These are phyloP conservation scores for Stenogyne calaminthoides DNA, from an alignment of 305 asterid genomes.

Conservation along the genomic window DNA sequence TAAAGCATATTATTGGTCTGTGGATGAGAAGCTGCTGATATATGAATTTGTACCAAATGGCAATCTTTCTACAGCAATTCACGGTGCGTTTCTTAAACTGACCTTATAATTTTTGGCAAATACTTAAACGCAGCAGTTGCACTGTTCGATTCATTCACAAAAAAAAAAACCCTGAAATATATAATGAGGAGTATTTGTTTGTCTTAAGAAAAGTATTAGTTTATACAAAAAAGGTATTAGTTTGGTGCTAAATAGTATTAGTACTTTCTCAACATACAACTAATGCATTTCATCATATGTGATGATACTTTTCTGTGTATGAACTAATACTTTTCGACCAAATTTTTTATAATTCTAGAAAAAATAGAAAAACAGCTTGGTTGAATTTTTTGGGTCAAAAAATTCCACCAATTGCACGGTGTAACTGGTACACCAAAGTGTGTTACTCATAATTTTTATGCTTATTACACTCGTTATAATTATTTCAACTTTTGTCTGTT, in stretches of 20 bases:
- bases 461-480: neutral
- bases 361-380: no score
- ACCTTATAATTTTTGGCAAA: neutral
- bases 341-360: no score
- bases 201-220: neutral
- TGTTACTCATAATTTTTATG: neutral
- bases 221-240: no score
- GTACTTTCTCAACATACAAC: neutral
- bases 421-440: no score
- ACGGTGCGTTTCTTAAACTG: conserved; percentile 50
- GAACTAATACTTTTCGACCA: neutral
- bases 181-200: neutral
- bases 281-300: neutral
- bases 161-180: neutral
- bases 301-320: neutral
- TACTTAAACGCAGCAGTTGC: neutral
- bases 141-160: no score
- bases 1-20: conserved; percentile 87
- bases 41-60: conserved; percentile 76
- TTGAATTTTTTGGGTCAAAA: no score
- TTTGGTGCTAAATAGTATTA: neutral
- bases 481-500: neutral
- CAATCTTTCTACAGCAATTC: conserved; percentile 73
- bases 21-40: conserved; percentile 82
- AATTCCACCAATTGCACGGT: neutral